These are phyloP conservation scores for Paramecium octaurelia DNA, from an alignment of 73 alveolate genomes.

Conservation along the genomic window DNA sequence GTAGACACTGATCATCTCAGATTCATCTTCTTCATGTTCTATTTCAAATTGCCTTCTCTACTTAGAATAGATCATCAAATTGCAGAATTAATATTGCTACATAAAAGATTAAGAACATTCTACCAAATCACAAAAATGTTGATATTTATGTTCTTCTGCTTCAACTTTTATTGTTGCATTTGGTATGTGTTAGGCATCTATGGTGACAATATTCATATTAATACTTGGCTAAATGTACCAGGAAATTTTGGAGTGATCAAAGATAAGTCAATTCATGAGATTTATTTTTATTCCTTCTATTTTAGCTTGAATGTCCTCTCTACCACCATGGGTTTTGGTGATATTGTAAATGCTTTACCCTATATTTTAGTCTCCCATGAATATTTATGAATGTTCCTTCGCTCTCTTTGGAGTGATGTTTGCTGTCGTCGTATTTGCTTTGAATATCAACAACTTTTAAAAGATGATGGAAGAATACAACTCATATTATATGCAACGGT, in stretches of 20 bases:
- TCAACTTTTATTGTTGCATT: not conserved
- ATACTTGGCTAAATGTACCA: not conserved
- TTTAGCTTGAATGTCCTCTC: not conserved
- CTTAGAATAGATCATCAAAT: not conserved
- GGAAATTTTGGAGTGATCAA: conserved; percentile 1
- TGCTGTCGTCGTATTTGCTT: not conserved
- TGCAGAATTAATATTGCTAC: not conserved
- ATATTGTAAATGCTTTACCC: not conserved
- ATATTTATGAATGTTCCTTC: not conserved
- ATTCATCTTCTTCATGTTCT: not conserved
- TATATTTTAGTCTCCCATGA: not conserved
- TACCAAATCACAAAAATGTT: not conserved
- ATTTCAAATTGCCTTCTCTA: not conserved
- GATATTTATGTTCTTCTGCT: not conserved
- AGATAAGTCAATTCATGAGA: not conserved
- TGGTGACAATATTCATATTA: not conserved
- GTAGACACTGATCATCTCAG: not conserved
- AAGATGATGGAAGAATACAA: conserved; percentile 4
- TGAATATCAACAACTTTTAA: not conserved
- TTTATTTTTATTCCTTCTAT: not conserved
- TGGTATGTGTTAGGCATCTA: not conserved
- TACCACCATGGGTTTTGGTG: conserved; percentile 46
- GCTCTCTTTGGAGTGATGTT: not conserved
- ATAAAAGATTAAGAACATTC: not conserved
- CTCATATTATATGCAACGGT: not conserved